A percentile compares a stretch with the other conserved stretches of the same genome.
Evolutionary conservation across 805 yeast genomes (phyloP).

Genomic region (Hanseniaspora valbyensis): DNA sequence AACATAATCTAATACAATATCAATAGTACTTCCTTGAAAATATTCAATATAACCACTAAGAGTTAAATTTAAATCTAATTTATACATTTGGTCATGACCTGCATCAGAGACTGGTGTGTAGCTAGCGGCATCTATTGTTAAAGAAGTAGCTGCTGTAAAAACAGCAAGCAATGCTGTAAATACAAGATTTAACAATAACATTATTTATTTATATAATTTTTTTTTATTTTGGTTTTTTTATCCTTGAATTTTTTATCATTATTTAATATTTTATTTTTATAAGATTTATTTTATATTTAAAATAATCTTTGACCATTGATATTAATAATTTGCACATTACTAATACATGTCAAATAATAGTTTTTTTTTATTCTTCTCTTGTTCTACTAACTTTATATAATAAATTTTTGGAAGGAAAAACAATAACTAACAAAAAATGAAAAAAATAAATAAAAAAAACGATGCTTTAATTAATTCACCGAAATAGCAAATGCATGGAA

Average conservation of each 20-base stretch:
- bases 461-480: too few relatives aligned
- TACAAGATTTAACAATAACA: background rate
- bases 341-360: too few relatives aligned
- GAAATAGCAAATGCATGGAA: too few relatives aligned
- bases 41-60: background rate
- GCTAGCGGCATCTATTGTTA: background rate
- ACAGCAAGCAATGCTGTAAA: background rate
- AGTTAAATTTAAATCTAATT: slow-evolving; percentile 3
- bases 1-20: background rate
- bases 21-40: background rate
- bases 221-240: background rate
- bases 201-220: background rate
- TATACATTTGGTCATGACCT: background rate
- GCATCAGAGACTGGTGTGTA: background rate
- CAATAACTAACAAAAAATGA: too few relatives aligned
- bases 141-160: background rate
- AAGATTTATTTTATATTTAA: too few relatives aligned
- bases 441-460: too few relatives aligned
- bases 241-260: background rate
- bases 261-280: too few relatives aligned
- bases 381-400: too few relatives aligned
- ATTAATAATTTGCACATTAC: too few relatives aligned
- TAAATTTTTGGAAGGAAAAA: too few relatives aligned
- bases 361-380: too few relatives aligned
- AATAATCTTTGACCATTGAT: too few relatives aligned